Evolutionary conservation across 345 rosid genomes (phyloP).

Genomic region (Arabis alpina): DNA sequence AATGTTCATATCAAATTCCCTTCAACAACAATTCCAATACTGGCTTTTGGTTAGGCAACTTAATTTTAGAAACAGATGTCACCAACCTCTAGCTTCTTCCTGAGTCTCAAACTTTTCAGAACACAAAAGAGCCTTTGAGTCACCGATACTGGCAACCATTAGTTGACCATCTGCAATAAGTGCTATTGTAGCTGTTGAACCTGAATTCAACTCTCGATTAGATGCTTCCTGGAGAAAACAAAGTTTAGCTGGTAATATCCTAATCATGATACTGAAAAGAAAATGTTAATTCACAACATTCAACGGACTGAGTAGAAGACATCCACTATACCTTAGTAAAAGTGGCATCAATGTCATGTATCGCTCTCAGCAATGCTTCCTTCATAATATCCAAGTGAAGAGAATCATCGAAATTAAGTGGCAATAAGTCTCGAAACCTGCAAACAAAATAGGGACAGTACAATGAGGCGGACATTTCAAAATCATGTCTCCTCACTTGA

Average conservation of each 20-base stretch:
- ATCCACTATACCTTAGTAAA: conserved; percentile 67
- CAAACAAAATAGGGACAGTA: neutral
- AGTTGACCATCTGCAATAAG: conserved; percentile 79
- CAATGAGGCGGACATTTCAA: conserved; percentile 7
- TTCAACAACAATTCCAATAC: neutral
- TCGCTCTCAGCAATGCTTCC: conserved; percentile 86
- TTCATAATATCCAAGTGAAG: conserved; percentile 78
- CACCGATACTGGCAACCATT: conserved; percentile 89
- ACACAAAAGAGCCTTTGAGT: conserved; percentile 92
- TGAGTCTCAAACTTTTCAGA: conserved; percentile 82
- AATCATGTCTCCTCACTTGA: conserved; percentile 4
- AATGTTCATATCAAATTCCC: conserved; percentile 9
- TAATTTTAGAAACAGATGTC: conserved; percentile 25
- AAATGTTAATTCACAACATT: neutral
- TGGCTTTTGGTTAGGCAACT: neutral
- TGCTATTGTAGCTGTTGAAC: conserved; percentile 82
- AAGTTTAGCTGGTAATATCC: neutral
- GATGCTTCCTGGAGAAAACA: conserved; percentile 62
- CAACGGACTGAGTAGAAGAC: neutral
- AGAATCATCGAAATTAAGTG: conserved; percentile 58
- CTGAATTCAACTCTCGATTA: conserved; percentile 60
- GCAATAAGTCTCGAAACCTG: conserved; percentile 66
- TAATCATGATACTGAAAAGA: neutral
- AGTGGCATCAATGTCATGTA: conserved; percentile 82
- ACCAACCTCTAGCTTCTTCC: conserved; percentile 80